Evolutionary conservation across 2,329 filamentous ascomycete genomes (phyloP).

Genomic region (Endoconidiophora laricicola): DNA sequence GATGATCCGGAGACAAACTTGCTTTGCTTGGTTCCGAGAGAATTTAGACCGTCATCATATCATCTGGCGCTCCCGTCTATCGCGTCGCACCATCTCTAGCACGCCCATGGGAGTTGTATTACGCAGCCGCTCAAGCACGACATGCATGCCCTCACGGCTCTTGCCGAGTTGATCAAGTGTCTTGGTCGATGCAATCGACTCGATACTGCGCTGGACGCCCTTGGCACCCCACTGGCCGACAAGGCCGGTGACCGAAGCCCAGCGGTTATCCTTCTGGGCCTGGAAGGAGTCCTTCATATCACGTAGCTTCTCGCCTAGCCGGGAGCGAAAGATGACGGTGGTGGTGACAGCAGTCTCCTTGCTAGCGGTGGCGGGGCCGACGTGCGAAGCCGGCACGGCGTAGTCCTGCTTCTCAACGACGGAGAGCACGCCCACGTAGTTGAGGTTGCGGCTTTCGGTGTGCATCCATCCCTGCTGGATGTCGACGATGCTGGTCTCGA

Average conservation of each 20-base stretch:
- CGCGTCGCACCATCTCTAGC: slow-evolving; percentile 35
- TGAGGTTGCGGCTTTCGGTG: slow-evolving; percentile 64
- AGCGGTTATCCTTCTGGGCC: slow-evolving; percentile 25
- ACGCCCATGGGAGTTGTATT: slow-evolving; percentile 42
- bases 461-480: slow-evolving; percentile 69
- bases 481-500: slow-evolving; percentile 66
- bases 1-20: background rate
- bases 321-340: slow-evolving; percentile 56
- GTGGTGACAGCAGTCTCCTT: slow-evolving; percentile 49
- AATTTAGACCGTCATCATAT: background rate
- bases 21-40: background rate
- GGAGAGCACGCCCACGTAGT: slow-evolving; percentile 65
- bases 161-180: slow-evolving; percentile 65
- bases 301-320: slow-evolving; percentile 51
- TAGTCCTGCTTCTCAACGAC: slow-evolving; percentile 65
- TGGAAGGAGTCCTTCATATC: slow-evolving; percentile 33
- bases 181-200: slow-evolving; percentile 59
- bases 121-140: slow-evolving; percentile 55
- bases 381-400: slow-evolving; percentile 17
- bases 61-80: slow-evolving; percentile 18
- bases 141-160: slow-evolving; percentile 67
- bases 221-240: slow-evolving; percentile 46
- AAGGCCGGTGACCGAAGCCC: slow-evolving; percentile 30
- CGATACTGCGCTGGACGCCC: slow-evolving; percentile 64
- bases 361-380: slow-evolving; percentile 15